Evolutionary conservation across 2,329 filamentous ascomycete species (phyloP), one percentile per base, ranked within the genome.

Genomic region (Apiospora sp.): DNA sequence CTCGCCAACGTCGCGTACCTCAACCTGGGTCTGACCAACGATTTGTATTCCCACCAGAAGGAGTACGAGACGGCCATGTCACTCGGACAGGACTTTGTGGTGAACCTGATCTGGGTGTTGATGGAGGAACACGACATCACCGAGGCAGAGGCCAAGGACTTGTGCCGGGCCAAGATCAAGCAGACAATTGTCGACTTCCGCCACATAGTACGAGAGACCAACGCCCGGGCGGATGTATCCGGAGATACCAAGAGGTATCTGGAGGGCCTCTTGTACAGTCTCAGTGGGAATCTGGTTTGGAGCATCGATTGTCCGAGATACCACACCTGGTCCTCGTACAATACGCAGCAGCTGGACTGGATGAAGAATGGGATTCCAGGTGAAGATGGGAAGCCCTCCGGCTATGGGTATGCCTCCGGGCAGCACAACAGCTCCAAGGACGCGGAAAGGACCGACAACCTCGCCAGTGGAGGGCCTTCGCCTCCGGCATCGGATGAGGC

Each of bases 261-360:
- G 22, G 78, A 82, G 58, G 76, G 76, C 19, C 76, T 82, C 16
- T 73, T 75, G 69, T 79, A 79, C 27, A 81, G 77, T 51, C 73
- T 79, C n/a, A 77, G 72, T 44, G 82, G 81, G 16, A 83, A 83
- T 71, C 30, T 80, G 10, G 79, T 80, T 46, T 83, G 81, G 82
- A 83, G 81, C 71, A 75, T 78, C 8, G 73, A 79, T 24, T 82
- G 81, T 72, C 81, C 82, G 8, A 72, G 82, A 49, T 83, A 83
- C 74, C 58, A 61, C 24, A 22, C 54, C 7, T 16, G n/a, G 13
- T 24, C n/a, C 54, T 14, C 10, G 24, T 61, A 24, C 54, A 61
- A 61, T 14, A 8, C 19, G 54, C n/a, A 27, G 54, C 54, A 61
- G 54, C 16, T 61, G n/a, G n/a, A 61, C 24, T 61, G 54, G 54